Base-by-base conservation (phyloP, 345 rosid species). In the Combretum micranthum region DNA sequence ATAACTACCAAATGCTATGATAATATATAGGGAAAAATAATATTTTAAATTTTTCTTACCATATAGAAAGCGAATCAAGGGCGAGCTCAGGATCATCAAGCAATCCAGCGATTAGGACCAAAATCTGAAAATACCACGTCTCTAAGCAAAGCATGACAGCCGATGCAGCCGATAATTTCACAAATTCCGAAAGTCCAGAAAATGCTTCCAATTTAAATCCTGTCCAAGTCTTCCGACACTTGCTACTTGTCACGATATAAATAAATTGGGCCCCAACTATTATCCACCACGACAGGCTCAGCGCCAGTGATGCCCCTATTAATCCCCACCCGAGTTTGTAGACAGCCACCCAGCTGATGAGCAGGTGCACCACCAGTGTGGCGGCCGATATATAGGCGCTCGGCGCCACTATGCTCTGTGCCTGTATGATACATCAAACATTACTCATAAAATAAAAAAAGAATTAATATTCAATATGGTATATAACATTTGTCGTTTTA, bases 61-160 rank as follows among this genome's bases (percentile, higher is more conserved):
- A 91, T 1, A 91, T 70, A n/a, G 96, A 67, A 23, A 91, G 88
- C 5, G 94, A 79, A 61, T 80, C 90, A 48, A 91, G 62, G 3
- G 92, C 74, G 23, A 82, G 72, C 69, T 90, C 80, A 20, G 94
- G 83, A 4, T 91, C 60, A 2, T 77, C 49, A 12, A 91, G 92
- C 64, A 91, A 65, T 12, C 95, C 98, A 13, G 98, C 81, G 17
- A 91, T 75, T 51, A 91, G 60, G 17, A 91, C 88, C 7, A 91
- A 62, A 22, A 87, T 66, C 75, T 87, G 98, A 3, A 69, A 74
- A 52, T 91, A 91, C 98, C 98, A 91, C 10, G 84, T 83, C 64
- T 91, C 98, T 52, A 91, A 61, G 78, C 98, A 91, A 14, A 91
- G 64, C 98, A 91, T 88, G 44, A 91, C 90, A 0, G 96, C 96